These are phyloP conservation scores for Mycena haematopus DNA, from an alignment of 768 basidiomycete species.

Conservation along the genomic window DNA sequence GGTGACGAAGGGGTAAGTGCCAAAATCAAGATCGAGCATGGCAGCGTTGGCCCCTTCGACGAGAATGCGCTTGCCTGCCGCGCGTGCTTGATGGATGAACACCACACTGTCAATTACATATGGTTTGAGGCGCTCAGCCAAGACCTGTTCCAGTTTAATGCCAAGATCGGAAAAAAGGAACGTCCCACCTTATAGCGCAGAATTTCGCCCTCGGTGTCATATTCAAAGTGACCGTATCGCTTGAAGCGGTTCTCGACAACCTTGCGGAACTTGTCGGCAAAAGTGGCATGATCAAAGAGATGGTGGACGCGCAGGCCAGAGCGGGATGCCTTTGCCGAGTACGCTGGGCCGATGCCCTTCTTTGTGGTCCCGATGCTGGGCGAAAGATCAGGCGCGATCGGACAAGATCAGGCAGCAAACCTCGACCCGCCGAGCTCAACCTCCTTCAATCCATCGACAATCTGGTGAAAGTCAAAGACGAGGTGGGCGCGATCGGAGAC, in stretches of 20 bases:
- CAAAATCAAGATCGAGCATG: conserved; percentile 98
- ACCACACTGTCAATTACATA: conserved; percentile 89
- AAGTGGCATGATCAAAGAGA: conserved; percentile 84
- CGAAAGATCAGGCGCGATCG: conserved; percentile 7
- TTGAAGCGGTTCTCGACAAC: conserved; percentile 98
- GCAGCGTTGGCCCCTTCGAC: conserved; percentile 98
- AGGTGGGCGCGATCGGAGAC: conserved; percentile 96
- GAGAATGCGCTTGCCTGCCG: conserved; percentile 78
- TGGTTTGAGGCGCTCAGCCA: conserved; percentile 85
- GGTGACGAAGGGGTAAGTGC: conserved; percentile 98
- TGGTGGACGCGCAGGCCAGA: conserved; percentile 97
- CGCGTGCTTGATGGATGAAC: conserved; percentile 83
- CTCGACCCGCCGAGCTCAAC: conserved; percentile 93
- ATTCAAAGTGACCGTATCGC: conserved; percentile 96
- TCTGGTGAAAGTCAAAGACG: conserved; percentile 99
- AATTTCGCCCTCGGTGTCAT: conserved; percentile 98
- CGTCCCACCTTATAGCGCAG: conserved; percentile 79
- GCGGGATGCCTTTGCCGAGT: conserved; percentile 96
- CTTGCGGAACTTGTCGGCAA: conserved; percentile 91
- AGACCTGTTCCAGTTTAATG: conserved; percentile 50
- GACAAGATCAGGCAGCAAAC: conserved; percentile 40
- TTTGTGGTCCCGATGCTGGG: conserved; percentile 94
- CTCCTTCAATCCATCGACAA: conserved; percentile 98
- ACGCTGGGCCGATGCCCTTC: conserved; percentile 98
- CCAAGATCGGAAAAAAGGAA: background rate